Evolutionary conservation across 2,329 filamentous ascomycete genomes (phyloP), one percentile per base, ranked within the genome.

Genomic region (Rhexocercosporidium sp.): DNA sequence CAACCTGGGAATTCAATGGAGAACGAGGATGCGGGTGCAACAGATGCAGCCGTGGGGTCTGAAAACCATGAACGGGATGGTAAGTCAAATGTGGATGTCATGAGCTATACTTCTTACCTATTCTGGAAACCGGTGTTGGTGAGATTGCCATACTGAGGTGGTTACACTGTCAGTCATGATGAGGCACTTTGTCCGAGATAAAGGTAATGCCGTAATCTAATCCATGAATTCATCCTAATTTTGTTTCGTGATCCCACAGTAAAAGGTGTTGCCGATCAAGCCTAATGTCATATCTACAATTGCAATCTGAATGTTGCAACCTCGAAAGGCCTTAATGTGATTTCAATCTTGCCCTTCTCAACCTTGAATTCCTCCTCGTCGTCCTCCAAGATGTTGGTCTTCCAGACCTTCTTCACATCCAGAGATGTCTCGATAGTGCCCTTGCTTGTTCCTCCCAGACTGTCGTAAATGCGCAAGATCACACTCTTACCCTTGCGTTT

Each of bases 331-430:
- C 91, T 85, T 72, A 97, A 77, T 62, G 86, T 85, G 72, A 96
- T 86, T 54, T 83, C 77, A 66, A 92, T 86, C 72, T 81, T 79
- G 69, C 82, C 84, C 69, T 79, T 75, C 66, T 79, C 75, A 44
- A 81, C 76, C 16, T 79, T 73, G 66, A 93, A 74, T 76, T 89
- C 88, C 71, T 93, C 90, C 64, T 89, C 79, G 74, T 97, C 92
- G 78, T 99, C 96, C 78, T 99, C 96, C 37, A 99, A 81, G 69
- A 96, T 78, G 80, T 97, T 98, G 49, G 89, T 90, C 85, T 93
- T 97, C 81, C 85, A 90, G 37, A 92, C 93, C 73, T 87, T 89
- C 82, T 90, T 90, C 31, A 97, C 88, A 29, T 88, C 82, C 78
- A 95, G 86, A 9, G 81, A 84, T 59, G 91, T 91, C 64, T 76